These are phyloP conservation scores for Barnettozyma salicaria DNA, from an alignment of 805 yeast species.

Conservation along the genomic window DNA sequence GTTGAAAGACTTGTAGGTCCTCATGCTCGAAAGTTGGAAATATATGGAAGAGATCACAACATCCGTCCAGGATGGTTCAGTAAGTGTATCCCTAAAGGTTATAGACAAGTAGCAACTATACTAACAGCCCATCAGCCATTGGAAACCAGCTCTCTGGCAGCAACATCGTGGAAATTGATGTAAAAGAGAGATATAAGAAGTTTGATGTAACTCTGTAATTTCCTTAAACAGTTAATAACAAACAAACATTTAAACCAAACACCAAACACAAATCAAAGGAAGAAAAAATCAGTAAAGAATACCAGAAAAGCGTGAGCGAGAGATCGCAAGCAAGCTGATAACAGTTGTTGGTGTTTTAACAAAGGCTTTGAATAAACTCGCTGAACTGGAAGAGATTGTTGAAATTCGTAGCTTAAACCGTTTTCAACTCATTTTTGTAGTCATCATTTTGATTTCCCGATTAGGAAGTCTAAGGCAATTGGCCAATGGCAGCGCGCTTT, in stretches of 20 bases:
- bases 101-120: background rate
- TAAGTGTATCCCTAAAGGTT: constrained; percentile 21
- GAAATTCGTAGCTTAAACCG: too few relatives aligned
- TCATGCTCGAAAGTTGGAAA: constrained; percentile 73
- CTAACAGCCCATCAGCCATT: constrained; percentile 36
- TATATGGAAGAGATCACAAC: constrained; percentile 85
- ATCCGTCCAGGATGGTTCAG: constrained; percentile 86
- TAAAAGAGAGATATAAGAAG: constrained; percentile 33
- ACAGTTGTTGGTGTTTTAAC: too few relatives aligned
- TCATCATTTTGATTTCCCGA: constrained; percentile 11
- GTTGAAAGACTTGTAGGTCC: constrained; percentile 80
- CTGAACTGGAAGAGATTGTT: too few relatives aligned
- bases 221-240: constrained; percentile 1
- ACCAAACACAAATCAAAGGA: background rate
- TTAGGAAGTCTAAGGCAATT: constrained; percentile 16
- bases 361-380: too few relatives aligned
- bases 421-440: background rate
- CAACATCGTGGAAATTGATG: constrained; percentile 52
- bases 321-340: background rate
- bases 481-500: constrained; percentile 16
- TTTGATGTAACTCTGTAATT: constrained; percentile 9
- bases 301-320: background rate
- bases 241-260: background rate
- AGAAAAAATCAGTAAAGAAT: background rate
- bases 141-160: constrained; percentile 72